phyloP scores from a whole-genome alignment of 148 eudicot genomes.

The Chenopodium formosanum region DNA sequence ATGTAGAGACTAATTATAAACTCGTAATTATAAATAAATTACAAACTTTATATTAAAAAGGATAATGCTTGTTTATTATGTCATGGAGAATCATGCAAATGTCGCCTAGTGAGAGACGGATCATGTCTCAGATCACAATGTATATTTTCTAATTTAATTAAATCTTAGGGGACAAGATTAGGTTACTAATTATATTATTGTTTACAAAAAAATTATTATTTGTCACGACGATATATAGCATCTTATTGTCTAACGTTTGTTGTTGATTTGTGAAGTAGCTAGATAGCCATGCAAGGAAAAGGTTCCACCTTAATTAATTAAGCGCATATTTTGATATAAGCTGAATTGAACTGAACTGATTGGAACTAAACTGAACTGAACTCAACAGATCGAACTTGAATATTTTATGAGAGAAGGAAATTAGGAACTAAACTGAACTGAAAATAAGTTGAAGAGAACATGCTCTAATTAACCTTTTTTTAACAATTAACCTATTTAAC shows the following conservation, averaged over 20 bases:
- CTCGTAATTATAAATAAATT: not conserved
- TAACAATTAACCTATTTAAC: not conserved
- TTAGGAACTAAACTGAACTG: no score
- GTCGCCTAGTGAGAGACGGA: constrained; percentile 17
- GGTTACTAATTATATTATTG: not conserved
- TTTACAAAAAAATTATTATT: no score
- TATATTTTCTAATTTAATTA: not conserved
- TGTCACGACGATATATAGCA: not conserved
- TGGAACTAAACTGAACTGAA: no score
- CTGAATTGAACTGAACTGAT: no score
- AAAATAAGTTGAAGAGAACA: no score
- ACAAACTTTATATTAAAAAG: not conserved
- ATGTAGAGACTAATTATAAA: not conserved
- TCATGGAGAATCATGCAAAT: constrained; percentile 22
- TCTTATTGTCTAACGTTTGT: constrained; percentile 2
- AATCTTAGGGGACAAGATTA: not conserved
- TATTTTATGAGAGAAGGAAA: no score
- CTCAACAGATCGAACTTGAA: no score
- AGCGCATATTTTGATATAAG: fast-evolving
- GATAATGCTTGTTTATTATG: constrained; percentile 11
- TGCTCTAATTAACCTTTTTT: no score
- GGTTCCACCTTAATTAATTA: not conserved
- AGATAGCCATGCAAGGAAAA: not conserved
- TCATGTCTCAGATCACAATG: constrained; percentile 4
- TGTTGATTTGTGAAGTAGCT: not conserved